phyloP scores from a whole-genome alignment of 225 moss, liverwort and hornwort species.

The Antitrichia curtipendula region DNA sequence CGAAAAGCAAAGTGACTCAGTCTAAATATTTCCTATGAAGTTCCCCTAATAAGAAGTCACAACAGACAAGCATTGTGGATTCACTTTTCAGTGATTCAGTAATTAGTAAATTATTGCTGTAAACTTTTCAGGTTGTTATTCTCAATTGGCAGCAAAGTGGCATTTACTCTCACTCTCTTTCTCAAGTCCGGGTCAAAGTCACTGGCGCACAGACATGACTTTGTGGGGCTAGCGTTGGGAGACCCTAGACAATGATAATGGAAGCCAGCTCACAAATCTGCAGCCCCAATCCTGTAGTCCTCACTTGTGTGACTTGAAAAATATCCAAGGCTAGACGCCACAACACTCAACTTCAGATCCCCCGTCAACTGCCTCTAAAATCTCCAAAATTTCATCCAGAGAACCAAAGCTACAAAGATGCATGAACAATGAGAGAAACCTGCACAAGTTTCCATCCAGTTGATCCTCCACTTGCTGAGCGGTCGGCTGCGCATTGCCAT shows the following conservation, averaged over 20 bases:
- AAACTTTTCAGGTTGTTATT: neutral
- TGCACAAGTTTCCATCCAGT: conserved; percentile 84
- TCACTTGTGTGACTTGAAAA: neutral
- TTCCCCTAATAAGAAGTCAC: neutral
- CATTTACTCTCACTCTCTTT: neutral
- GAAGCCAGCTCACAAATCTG: neutral
- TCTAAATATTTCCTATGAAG: neutral
- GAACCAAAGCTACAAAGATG: neutral
- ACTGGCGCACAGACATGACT: neutral
- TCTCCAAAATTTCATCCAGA: neutral
- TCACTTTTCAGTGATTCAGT: neutral
- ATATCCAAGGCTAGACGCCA: neutral
- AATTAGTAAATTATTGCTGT: neutral
- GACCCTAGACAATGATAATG: neutral
- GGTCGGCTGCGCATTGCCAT: conserved; percentile 43
- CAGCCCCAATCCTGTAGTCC: neutral
- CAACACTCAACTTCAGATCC: neutral
- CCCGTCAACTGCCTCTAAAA: neutral
- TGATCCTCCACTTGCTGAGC: conserved; percentile 80
- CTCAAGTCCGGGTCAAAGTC: neutral
- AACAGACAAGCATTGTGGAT: neutral
- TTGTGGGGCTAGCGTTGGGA: neutral
- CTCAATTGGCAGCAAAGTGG: neutral
- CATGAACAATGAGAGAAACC: conserved; percentile 10
- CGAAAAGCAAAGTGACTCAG: neutral